These are phyloP conservation scores for Apiotrichum laibachii DNA, from an alignment of 1,284 basidiomycete species.

Conservation along the genomic window DNA sequence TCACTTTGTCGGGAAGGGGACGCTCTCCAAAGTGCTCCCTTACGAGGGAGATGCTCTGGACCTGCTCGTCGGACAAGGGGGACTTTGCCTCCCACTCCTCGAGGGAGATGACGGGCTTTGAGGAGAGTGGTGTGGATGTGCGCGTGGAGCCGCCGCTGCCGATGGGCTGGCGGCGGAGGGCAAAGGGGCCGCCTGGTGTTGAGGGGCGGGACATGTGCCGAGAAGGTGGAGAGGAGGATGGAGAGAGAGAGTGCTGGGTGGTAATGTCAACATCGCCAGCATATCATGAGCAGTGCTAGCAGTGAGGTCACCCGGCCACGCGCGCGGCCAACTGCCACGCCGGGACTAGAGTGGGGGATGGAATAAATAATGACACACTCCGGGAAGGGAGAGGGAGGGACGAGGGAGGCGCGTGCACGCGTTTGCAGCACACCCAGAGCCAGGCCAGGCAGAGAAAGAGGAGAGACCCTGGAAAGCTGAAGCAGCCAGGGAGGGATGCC, in stretches of 20 bases:
- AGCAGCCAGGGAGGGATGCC: no score
- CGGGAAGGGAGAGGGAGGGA: no score
- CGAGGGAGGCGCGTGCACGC: no score
- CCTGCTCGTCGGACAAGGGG: slow-evolving; percentile 67
- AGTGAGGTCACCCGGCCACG: no score
- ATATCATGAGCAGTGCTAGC: no score
- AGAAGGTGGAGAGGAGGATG: not conserved
- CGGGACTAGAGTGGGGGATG: no score
- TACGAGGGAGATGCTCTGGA: slow-evolving; percentile 63
- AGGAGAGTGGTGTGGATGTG: slow-evolving; percentile 11
- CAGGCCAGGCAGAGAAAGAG: no score
- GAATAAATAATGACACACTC: no score
- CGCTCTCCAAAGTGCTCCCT: slow-evolving; percentile 63
- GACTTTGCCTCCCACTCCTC: slow-evolving; percentile 87
- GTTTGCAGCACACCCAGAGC: no score
- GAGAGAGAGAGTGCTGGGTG: not conserved
- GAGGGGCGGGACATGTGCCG: slow-evolving; percentile 19
- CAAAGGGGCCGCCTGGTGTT: slow-evolving; percentile 19
- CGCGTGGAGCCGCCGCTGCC: slow-evolving; percentile 8
- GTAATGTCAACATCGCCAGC: no score
- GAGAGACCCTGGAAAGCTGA: no score
- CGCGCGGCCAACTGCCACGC: no score
- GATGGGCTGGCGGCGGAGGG: slow-evolving; percentile 16
- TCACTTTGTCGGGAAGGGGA: slow-evolving; percentile 69
- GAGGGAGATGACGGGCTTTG: slow-evolving; percentile 51